phyloP scores from a whole-genome alignment of 495 filamentous ascomycete genomes.

The Friedmanniomyces simplex region DNA sequence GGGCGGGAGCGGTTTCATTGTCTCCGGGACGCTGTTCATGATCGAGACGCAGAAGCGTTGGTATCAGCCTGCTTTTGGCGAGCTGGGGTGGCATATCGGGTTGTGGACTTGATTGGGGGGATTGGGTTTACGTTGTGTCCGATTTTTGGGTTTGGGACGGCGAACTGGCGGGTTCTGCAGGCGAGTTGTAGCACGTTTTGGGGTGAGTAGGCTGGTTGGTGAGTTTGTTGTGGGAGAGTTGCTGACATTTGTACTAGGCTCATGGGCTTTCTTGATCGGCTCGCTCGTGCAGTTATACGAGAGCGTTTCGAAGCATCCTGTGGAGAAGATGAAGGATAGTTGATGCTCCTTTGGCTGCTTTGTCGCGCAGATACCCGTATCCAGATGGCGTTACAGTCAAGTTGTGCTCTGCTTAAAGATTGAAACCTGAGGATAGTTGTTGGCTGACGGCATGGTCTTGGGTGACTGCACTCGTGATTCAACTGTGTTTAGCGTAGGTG shows the following conservation, averaged over 20 bases:
- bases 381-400: not conserved
- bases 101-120: conserved; percentile 48
- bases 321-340: conserved; percentile 31
- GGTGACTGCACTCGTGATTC: too few species aligned
- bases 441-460: too few species aligned
- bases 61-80: conserved; percentile 47
- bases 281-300: conserved; percentile 58
- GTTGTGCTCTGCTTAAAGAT: too few species aligned
- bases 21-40: conserved; percentile 52
- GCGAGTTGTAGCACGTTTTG: conserved; percentile 52
- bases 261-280: conserved; percentile 59
- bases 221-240: not conserved
- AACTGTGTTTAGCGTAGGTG: too few species aligned
- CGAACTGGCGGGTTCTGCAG: conserved; percentile 46
- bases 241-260: conserved; percentile 16
- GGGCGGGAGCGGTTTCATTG: conserved; percentile 53
- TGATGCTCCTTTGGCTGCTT: conserved; percentile 1
- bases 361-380: not conserved
- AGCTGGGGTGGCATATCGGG: conserved; percentile 55
- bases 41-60: conserved; percentile 59
- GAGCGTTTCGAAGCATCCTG: conserved; percentile 49
- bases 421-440: too few species aligned
- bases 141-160: conserved; percentile 39
- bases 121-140: conserved; percentile 62
- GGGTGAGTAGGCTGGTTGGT: conserved; percentile 31